phyloP scores from a whole-genome alignment of 2,329 filamentous ascomycete species.

The Colletotrichum chrysophilum region DNA sequence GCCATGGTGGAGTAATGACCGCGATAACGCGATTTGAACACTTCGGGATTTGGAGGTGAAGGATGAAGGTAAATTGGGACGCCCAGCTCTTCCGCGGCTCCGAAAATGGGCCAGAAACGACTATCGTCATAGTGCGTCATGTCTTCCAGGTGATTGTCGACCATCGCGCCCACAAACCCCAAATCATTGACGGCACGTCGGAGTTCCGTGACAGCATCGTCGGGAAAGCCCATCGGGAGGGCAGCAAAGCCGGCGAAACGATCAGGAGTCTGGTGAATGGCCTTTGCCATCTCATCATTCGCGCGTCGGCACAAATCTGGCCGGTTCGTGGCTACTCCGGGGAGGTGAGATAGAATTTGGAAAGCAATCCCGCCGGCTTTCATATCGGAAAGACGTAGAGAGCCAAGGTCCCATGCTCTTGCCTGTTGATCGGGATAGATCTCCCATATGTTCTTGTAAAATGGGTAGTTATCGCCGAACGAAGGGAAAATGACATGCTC shows the following conservation, averaged over 20 bases:
- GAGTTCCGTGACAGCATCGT: accelerated
- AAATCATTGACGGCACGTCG: accelerated
- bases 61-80: background rate
- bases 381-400: background rate
- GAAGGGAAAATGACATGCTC: background rate
- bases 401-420: background rate
- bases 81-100: background rate
- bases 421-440: background rate
- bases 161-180: background rate
- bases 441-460: background rate
- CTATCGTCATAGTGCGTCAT: background rate
- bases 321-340: background rate
- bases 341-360: background rate
- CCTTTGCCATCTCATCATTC: background rate
- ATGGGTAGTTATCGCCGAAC: background rate
- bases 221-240: background rate
- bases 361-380: background rate
- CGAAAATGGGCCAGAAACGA: background rate
- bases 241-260: background rate
- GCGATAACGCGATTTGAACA: background rate
- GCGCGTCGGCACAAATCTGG: background rate
- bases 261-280: background rate
- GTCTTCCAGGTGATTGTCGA: background rate
- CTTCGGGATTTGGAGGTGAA: accelerated
- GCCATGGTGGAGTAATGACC: background rate